Conservation (phyloP, 352 stramenopile genomes). For the Phytophthora pistaciae region DNA sequence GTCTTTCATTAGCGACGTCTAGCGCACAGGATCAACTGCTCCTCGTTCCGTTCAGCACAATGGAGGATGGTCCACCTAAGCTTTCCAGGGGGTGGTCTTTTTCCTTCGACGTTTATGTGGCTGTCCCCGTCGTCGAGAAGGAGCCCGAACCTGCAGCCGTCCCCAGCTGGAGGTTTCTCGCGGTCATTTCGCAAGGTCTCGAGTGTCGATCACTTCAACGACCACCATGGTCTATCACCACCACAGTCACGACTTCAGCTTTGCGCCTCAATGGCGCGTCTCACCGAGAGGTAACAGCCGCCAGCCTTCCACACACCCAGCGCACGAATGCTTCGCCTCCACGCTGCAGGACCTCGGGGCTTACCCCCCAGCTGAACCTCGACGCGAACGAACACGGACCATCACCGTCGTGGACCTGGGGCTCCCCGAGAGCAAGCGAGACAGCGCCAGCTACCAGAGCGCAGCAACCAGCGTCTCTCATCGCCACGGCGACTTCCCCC, state of each 20-base stretch:
- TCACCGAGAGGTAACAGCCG: conserved; percentile 23
- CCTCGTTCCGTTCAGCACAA: not conserved
- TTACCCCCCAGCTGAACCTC: conserved; percentile 9
- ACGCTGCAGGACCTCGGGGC: conserved; percentile 21
- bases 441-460: conserved; percentile 21
- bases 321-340: conserved; percentile 16
- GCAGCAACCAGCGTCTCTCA: conserved; percentile 16
- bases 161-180: not conserved
- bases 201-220: conserved; percentile 23
- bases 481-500: conserved; percentile 1
- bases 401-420: conserved; percentile 41
- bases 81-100: conserved; percentile 3
- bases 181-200: conserved; percentile 32
- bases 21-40: not conserved
- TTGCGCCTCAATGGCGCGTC: conserved; percentile 6
- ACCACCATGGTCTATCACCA: conserved; percentile 11
- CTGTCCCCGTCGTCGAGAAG: not conserved
- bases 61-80: not conserved
- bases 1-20: conserved; percentile 6
- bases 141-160: not conserved
- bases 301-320: conserved; percentile 10
- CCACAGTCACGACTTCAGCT: conserved; percentile 15
- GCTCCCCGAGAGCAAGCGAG: conserved; percentile 18
- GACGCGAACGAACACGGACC: conserved; percentile 21
- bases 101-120: conserved; percentile 9